Conservation (phyloP, 495 filamentous ascomycete genomes). For the Lophium mytilinum region DNA sequence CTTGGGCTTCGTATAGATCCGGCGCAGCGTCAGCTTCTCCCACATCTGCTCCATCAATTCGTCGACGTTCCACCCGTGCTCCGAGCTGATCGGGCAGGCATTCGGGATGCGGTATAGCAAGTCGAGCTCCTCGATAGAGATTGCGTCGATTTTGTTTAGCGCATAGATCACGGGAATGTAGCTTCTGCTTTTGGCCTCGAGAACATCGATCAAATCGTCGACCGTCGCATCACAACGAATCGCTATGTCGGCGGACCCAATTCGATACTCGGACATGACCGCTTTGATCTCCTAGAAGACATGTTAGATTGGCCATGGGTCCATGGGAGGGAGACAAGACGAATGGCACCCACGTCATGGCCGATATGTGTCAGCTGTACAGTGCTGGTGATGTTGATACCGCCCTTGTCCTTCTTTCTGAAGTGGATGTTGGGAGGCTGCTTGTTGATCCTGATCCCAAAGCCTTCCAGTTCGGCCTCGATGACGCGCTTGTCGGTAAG, state of each 20-base stretch:
- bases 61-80: conserved; percentile 98
- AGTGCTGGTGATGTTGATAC: conserved; percentile 87
- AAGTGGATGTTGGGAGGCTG: conserved; percentile 93
- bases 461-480: conserved; percentile 93
- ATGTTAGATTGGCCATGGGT: not conserved
- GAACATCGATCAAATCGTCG: conserved; percentile 88
- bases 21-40: conserved; percentile 84
- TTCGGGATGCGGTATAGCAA: conserved; percentile 94
- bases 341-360: conserved; percentile 55
- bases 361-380: conserved; percentile 87
- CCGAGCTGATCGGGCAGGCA: conserved; percentile 90
- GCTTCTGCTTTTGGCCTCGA: conserved; percentile 88
- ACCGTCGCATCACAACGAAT: conserved; percentile 93
- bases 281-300: conserved; percentile 75
- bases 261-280: conserved; percentile 94
- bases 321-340: not conserved
- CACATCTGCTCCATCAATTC: conserved; percentile 97
- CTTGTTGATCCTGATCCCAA: conserved; percentile 98
- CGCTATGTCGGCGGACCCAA: conserved; percentile 92
- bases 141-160: conserved; percentile 97
- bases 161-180: conserved; percentile 99
- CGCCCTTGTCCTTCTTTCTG: conserved; percentile 99
- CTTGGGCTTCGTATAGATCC: conserved; percentile 98
- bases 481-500: conserved; percentile 95
- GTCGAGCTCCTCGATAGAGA: conserved; percentile 95